Conservation (phyloP, 176 grass and related monocot genomes). For the Carex myosuroides region DNA sequence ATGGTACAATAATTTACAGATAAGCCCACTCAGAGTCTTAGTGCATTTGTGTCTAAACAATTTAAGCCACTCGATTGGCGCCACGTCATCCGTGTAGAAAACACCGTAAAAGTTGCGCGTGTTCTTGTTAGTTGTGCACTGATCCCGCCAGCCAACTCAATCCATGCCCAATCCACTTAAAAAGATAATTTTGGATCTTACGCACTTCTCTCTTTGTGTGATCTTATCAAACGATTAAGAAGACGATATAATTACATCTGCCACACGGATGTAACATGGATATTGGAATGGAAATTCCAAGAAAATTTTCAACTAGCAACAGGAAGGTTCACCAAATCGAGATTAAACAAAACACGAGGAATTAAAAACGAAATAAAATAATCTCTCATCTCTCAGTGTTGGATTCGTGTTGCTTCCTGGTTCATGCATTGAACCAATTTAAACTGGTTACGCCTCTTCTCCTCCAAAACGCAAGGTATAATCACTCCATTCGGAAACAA, state of each 20-base stretch:
- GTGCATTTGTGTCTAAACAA: not conserved
- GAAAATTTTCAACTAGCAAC: not conserved
- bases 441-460: not conserved
- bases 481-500: not conserved
- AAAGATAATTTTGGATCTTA: not conserved
- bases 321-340: constrained; percentile 15
- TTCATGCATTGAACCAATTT: not conserved
- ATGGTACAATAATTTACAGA: not conserved
- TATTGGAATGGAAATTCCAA: not conserved
- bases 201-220: not conserved
- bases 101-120: not conserved
- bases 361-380: not conserved
- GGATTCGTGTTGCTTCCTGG: not conserved
- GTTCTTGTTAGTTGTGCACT: not conserved
- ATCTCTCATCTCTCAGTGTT: not conserved
- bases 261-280: not conserved
- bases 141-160: constrained; percentile 3
- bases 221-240: not conserved
- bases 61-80: not conserved
- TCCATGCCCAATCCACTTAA: constrained; percentile 9
- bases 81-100: not conserved
- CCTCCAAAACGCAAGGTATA: not conserved
- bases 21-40: not conserved
- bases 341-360: not conserved
- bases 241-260: not conserved